Evolutionary conservation across 202 grass and related monocot species (phyloP).

Genomic region (Eragrostis tef): DNA sequence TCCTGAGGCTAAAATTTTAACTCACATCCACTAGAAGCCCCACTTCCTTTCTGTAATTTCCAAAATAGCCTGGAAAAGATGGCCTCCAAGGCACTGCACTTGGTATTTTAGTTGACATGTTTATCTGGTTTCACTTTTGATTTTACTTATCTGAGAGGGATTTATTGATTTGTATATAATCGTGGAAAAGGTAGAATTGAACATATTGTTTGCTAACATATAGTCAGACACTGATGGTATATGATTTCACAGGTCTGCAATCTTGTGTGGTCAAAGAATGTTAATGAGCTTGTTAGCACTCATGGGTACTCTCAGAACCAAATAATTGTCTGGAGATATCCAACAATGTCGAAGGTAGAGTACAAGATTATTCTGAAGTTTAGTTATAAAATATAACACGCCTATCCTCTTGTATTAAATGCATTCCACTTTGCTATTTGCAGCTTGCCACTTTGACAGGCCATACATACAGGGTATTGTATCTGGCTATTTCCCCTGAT

Average conservation of each 20-base stretch:
- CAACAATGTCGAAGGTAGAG: slow-evolving; percentile 97
- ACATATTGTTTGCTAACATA: neutral
- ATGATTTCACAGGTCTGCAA: slow-evolving; percentile 75
- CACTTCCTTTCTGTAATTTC: neutral
- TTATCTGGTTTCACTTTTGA: neutral
- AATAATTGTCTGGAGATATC: slow-evolving; percentile 98
- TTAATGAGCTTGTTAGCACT: slow-evolving; percentile 97
- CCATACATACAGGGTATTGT: slow-evolving; percentile 87
- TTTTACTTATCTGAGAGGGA: neutral
- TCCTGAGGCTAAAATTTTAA: slow-evolving; percentile 4
- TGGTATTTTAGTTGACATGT: neutral
- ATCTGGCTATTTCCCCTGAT: slow-evolving; percentile 94
- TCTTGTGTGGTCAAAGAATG: slow-evolving; percentile 98
- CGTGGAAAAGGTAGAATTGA: neutral
- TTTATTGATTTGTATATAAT: slow-evolving; percentile 29
- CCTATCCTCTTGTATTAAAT: slow-evolving; percentile 31
- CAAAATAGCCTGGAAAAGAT: neutral
- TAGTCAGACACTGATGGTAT: slow-evolving; percentile 20
- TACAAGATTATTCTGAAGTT: slow-evolving; percentile 14
- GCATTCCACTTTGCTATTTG: slow-evolving; percentile 33
- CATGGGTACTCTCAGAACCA: slow-evolving; percentile 98
- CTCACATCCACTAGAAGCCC: neutral
- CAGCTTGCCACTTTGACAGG: slow-evolving; percentile 91
- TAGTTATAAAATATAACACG: neutral
- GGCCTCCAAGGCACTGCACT: neutral